Percentiles rank a stretch among this genome's conserved stretches.
phyloP scores from a whole-genome alignment of 2,329 filamentous ascomycete genomes.

The Exophiala aquamarina region DNA sequence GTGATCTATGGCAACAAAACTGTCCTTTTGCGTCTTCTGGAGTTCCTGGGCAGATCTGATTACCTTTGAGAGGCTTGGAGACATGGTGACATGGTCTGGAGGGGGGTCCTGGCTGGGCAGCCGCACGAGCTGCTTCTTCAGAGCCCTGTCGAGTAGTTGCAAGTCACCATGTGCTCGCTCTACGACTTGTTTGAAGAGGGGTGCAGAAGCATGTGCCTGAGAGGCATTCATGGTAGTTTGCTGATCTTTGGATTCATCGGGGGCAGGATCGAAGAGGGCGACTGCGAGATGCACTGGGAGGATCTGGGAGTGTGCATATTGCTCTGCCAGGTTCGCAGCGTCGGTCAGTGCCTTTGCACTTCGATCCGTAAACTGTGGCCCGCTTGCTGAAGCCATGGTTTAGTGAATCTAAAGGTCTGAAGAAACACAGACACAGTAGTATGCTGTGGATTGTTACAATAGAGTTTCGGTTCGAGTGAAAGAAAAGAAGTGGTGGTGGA shows the following conservation, averaged over 20 bases:
- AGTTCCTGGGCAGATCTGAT: slow-evolving; percentile 82
- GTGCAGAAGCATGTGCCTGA: slow-evolving; percentile 60
- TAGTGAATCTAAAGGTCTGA: slow-evolving; percentile 1
- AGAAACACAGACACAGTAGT: not conserved
- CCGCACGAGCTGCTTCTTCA: slow-evolving; percentile 90
- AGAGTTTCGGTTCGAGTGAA: slow-evolving; percentile 6
- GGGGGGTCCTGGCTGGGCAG: slow-evolving; percentile 93
- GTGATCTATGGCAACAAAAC: slow-evolving; percentile 91
- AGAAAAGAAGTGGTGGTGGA: not conserved
- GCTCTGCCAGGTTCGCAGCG: slow-evolving; percentile 80
- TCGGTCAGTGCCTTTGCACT: slow-evolving; percentile 88
- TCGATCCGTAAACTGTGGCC: slow-evolving; percentile 79
- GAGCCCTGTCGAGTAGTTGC: slow-evolving; percentile 79
- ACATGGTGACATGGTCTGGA: slow-evolving; percentile 80
- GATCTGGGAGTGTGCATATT: slow-evolving; percentile 89
- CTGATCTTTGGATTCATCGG: slow-evolving; percentile 71
- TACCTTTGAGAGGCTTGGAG: slow-evolving; percentile 78
- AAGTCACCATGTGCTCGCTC: slow-evolving; percentile 92
- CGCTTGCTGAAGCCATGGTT: slow-evolving; percentile 43
- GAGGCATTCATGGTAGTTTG: slow-evolving; percentile 66
- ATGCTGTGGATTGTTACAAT: slow-evolving; percentile 1
- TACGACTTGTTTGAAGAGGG: slow-evolving; percentile 92
- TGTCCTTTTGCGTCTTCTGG: slow-evolving; percentile 97
- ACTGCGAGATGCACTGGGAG: slow-evolving; percentile 84
- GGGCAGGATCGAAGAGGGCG: slow-evolving; percentile 46